Conservation (phyloP, 352 stramenopile species). For the Thalassiosira hispida region DNA sequence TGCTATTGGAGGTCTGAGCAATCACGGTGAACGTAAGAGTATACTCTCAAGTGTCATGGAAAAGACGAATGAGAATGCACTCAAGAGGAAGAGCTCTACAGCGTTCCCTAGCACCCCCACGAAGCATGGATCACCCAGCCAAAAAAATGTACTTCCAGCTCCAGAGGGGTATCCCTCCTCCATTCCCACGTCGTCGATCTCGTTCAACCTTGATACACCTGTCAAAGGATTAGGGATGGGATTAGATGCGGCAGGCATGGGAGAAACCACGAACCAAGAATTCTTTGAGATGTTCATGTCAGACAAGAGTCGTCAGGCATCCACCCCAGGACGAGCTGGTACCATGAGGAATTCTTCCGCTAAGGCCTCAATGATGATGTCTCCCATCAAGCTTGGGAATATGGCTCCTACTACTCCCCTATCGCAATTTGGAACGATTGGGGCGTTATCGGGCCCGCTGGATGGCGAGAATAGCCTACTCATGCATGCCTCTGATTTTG, state of each 20-base stretch:
- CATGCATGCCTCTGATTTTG: constrained; percentile 49
- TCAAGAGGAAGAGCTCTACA: constrained; percentile 25
- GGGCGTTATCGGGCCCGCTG: constrained; percentile 39
- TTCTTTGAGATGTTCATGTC: constrained; percentile 57
- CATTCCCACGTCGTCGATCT: constrained; percentile 15
- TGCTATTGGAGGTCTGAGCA: not conserved
- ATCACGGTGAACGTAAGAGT: constrained; percentile 24
- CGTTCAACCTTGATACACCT: constrained; percentile 33
- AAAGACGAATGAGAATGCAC: constrained; percentile 43
- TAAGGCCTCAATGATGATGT: constrained; percentile 27
- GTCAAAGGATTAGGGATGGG: constrained; percentile 15
- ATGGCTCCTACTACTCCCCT: constrained; percentile 39
- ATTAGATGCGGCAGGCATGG: not conserved
- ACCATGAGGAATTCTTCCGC: constrained; percentile 15
- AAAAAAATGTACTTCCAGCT: constrained; percentile 24
- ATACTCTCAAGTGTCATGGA: constrained; percentile 47
- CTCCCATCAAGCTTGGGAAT: constrained; percentile 44
- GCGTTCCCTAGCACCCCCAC: constrained; percentile 30
- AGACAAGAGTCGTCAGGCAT: constrained; percentile 27
- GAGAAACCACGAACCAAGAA: constrained; percentile 35
- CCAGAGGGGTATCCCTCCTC: constrained; percentile 16
- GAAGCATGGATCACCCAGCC: constrained; percentile 7
- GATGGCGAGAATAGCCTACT: constrained; percentile 51
- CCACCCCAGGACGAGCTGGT: constrained; percentile 1
- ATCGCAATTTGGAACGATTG: constrained; percentile 38